Percentiles rank a stretch among this genome's conserved stretches.
These are phyloP conservation scores for Trichoderma koningii DNA, from an alignment of 2,329 filamentous ascomycete species.

Conservation along the genomic window DNA sequence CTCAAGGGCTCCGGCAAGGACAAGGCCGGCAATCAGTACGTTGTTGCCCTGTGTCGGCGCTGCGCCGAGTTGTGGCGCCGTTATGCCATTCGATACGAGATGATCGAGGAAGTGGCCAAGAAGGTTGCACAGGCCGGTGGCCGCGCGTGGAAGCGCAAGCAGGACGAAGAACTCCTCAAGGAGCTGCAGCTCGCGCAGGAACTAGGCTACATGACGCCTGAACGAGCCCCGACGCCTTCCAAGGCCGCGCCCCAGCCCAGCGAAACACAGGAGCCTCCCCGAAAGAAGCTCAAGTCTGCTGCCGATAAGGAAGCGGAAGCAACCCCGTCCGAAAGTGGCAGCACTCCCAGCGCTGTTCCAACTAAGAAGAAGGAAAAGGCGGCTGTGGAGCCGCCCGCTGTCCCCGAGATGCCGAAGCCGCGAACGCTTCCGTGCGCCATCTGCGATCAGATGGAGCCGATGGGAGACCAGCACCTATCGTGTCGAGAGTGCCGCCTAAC, in stretches of 20 bases:
- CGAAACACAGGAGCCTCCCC: constrained; percentile 54
- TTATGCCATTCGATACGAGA: constrained; percentile 95
- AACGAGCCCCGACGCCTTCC: constrained; percentile 45
- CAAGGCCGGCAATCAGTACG: constrained; percentile 66
- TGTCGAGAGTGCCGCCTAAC: constrained; percentile 89
- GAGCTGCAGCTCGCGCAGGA: constrained; percentile 69
- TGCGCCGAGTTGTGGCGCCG: constrained; percentile 94
- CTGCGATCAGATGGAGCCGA: constrained; percentile 72
- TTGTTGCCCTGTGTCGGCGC: constrained; percentile 83
- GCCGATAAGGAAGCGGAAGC: constrained; percentile 55
- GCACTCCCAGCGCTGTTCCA: constrained; percentile 42
- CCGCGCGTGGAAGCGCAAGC: constrained; percentile 81
- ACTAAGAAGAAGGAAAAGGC: constrained; percentile 63
- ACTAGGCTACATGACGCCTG: constrained; percentile 49
- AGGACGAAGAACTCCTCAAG: constrained; percentile 86
- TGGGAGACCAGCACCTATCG: constrained; percentile 70
- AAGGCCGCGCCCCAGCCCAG: constrained; percentile 31
- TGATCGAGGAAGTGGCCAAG: constrained; percentile 85
- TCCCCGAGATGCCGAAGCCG: constrained; percentile 76
- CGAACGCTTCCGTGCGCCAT: constrained; percentile 81
- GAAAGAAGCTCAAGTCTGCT: constrained; percentile 64
- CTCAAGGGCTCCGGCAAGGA: constrained; percentile 67
- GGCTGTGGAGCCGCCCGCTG: constrained; percentile 55
- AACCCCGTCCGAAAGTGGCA: constrained; percentile 48
- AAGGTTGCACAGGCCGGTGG: constrained; percentile 80